Conservation (phyloP, 2,329 filamentous ascomycete genomes). For the Raffaelea arxii region DNA sequence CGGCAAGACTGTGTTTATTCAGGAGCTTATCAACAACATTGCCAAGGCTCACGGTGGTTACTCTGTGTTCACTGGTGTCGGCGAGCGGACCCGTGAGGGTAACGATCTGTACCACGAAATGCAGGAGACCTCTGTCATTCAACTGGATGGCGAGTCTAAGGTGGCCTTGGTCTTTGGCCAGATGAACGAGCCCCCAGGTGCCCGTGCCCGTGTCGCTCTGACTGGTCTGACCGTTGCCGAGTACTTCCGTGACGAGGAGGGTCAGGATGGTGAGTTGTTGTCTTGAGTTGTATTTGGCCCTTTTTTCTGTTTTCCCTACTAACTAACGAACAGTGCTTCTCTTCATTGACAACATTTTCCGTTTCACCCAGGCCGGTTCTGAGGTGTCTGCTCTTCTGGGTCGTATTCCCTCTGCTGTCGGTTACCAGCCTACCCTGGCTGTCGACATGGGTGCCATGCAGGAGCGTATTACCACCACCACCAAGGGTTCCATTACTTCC, state of each 20-base stretch:
- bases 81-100: conserved; percentile 99
- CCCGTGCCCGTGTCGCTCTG: conserved; percentile 98
- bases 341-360: conserved; percentile 99
- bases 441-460: conserved; percentile 99
- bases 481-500: conserved; percentile 98
- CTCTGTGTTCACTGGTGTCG: conserved; percentile 99
- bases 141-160: conserved; percentile 99
- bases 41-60: conserved; percentile 99
- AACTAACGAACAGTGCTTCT: conserved; percentile 67
- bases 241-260: conserved; percentile 67
- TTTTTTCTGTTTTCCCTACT: conserved; percentile 15
- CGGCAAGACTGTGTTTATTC: conserved; percentile 99
- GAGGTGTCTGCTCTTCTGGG: conserved; percentile 98
- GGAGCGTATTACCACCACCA: conserved; percentile 99
- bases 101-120: conserved; percentile 99
- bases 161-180: conserved; percentile 99
- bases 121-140: conserved; percentile 99
- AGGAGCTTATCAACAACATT: conserved; percentile 99
- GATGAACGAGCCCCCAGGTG: conserved; percentile 99
- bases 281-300: background rate
- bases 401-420: conserved; percentile 99
- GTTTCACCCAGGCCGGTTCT: conserved; percentile 99
- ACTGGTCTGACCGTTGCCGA: conserved; percentile 77
- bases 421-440: conserved; percentile 98
- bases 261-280: conserved; percentile 66